A percentile compares a stretch with the other conserved stretches of the same genome.
Evolutionary conservation across 2,329 filamentous ascomycete genomes (phyloP).

Genomic region (Cladobotryum mycophilum): DNA sequence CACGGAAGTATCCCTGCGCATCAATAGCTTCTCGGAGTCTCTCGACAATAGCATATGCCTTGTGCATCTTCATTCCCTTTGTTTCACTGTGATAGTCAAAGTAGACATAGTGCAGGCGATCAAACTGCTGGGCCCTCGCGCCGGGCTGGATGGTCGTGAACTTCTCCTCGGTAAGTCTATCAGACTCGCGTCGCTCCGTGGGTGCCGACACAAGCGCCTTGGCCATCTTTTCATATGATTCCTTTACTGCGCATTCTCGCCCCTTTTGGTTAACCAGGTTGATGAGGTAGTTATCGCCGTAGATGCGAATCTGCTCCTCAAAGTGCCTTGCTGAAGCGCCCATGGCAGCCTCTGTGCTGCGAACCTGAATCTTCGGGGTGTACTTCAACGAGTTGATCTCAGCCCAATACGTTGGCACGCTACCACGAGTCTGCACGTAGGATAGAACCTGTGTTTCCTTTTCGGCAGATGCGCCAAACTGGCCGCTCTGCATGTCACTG

Average conservation of each 20-base stretch:
- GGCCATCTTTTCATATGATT: constrained; percentile 88
- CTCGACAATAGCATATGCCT: constrained; percentile 79
- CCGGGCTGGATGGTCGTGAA: constrained; percentile 69
- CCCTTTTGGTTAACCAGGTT: constrained; percentile 97
- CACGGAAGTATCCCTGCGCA: constrained; percentile 86
- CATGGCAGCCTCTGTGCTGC: constrained; percentile 73
- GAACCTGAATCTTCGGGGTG: constrained; percentile 81
- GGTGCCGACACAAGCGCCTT: constrained; percentile 66
- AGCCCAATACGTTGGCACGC: constrained; percentile 92
- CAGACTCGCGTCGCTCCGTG: constrained; percentile 57
- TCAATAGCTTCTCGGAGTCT: constrained; percentile 69
- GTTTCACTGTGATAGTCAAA: constrained; percentile 99
- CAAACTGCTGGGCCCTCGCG: constrained; percentile 56
- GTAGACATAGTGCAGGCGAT: constrained; percentile 91
- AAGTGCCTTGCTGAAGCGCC: constrained; percentile 82
- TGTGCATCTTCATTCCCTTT: constrained; percentile 89
- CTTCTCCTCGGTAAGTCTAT: constrained; percentile 67
- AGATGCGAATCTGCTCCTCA: constrained; percentile 83
- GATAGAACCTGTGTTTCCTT: constrained; percentile 84
- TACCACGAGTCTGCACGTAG: constrained; percentile 94
- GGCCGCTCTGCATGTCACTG: constrained; percentile 68
- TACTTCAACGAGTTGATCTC: constrained; percentile 93
- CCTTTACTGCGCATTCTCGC: constrained; percentile 81
- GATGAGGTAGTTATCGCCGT: constrained; percentile 95
- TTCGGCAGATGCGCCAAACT: constrained; percentile 50